phyloP scores from a whole-genome alignment of 305 asterid genomes.

The Fraxinus floribunda region DNA sequence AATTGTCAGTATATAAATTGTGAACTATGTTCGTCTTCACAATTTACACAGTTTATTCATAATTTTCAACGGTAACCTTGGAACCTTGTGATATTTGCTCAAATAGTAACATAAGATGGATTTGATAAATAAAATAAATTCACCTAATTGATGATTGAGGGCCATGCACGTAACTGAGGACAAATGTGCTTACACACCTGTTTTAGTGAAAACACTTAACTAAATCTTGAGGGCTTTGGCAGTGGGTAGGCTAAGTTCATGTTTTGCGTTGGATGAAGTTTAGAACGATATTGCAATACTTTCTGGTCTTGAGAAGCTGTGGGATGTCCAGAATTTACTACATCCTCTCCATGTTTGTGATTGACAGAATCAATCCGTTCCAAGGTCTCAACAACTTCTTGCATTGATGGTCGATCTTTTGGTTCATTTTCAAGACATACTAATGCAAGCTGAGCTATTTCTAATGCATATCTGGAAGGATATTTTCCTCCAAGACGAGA shows the following conservation, averaged over 20 bases:
- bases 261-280: constrained; percentile 40
- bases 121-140: background rate
- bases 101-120: background rate
- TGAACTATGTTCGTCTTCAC: background rate
- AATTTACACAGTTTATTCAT: background rate
- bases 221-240: constrained; percentile 23
- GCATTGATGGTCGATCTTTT: constrained; percentile 61
- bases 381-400: constrained; percentile 53
- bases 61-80: background rate
- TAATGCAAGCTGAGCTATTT: constrained; percentile 58
- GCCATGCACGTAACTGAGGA: background rate
- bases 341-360: constrained; percentile 43
- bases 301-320: constrained; percentile 30
- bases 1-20: background rate
- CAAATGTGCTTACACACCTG: background rate
- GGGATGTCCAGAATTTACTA: constrained; percentile 29
- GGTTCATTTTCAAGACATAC: constrained; percentile 60
- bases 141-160: background rate
- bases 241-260: constrained; percentile 53
- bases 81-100: background rate
- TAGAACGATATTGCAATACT: constrained; percentile 48
- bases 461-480: constrained; percentile 57
- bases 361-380: constrained; percentile 39
- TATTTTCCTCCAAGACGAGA: constrained; percentile 60
- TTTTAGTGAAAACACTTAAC: background rate